phyloP scores from a whole-genome alignment of 2,329 filamentous ascomycete genomes.

The Trichoderma breve region DNA sequence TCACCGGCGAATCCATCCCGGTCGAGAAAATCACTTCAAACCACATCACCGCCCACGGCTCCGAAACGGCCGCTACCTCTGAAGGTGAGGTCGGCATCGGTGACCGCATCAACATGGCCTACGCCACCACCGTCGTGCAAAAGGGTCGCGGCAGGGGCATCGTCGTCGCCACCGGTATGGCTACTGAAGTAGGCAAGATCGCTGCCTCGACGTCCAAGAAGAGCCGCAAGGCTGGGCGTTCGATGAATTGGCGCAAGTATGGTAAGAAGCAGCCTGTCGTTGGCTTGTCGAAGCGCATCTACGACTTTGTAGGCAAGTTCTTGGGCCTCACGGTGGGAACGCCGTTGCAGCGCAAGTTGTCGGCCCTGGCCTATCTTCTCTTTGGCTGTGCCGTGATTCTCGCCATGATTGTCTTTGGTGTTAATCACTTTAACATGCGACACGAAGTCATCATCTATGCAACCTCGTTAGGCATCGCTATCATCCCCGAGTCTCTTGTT shows the following conservation, averaged over 20 bases:
- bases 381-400: constrained; percentile 66
- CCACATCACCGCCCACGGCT: constrained; percentile 43
- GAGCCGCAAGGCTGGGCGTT: constrained; percentile 54
- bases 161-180: constrained; percentile 70
- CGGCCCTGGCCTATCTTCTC: constrained; percentile 72
- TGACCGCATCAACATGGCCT: constrained; percentile 72
- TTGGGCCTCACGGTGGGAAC: constrained; percentile 66
- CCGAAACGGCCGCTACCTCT: constrained; percentile 44
- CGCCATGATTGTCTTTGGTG: constrained; percentile 57
- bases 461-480: constrained; percentile 58
- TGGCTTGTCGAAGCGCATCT: constrained; percentile 46
- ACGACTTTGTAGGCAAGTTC: constrained; percentile 54
- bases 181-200: constrained; percentile 68
- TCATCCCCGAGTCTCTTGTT: constrained; percentile 64
- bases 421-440: constrained; percentile 51
- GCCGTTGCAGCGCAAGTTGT: constrained; percentile 74
- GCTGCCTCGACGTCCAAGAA: constrained; percentile 55
- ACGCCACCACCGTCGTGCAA: constrained; percentile 69
- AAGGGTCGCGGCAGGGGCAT: constrained; percentile 72
- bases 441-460: constrained; percentile 58
- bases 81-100: constrained; percentile 61
- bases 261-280: constrained; percentile 50
- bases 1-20: constrained; percentile 74
- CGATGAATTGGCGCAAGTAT: constrained; percentile 54
- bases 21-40: constrained; percentile 63